Conservation (phyloP, 2,329 filamentous ascomycete genomes). For the Trichoderma simmonsii region DNA sequence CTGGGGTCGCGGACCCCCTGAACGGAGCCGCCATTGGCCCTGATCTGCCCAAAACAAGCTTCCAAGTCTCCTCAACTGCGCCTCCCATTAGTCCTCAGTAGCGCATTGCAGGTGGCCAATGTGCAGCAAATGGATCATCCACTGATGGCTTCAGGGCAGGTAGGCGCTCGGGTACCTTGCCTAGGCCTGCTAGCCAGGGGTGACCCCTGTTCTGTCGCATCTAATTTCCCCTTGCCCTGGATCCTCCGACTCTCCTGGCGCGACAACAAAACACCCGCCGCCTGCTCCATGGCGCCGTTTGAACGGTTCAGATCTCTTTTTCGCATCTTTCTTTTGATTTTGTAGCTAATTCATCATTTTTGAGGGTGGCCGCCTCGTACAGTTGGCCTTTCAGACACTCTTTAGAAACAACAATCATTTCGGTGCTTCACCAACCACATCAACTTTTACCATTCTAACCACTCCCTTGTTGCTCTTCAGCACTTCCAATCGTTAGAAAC, state of each 20-base stretch:
- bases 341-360: conserved; percentile 11
- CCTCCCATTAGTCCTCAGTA: conserved; percentile 15
- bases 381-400: conserved; percentile 31
- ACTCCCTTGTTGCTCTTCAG: background rate
- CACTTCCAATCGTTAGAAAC: conserved; percentile 14
- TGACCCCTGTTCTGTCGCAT: background rate
- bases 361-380: conserved; percentile 25
- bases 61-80: conserved; percentile 9
- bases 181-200: background rate
- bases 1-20: conserved; percentile 1
- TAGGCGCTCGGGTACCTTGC: background rate
- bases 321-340: conserved; percentile 14
- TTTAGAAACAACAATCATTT: conserved; percentile 14
- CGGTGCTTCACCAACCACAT: background rate
- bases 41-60: conserved; percentile 9
- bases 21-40: conserved; percentile 11
- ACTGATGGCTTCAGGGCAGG: background rate
- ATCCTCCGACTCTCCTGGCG: conserved; percentile 3
- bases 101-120: background rate
- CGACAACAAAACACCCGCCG: conserved; percentile 17
- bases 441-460: conserved; percentile 4
- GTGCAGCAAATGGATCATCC: no score
- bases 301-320: conserved; percentile 12
- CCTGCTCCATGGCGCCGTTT: background rate
- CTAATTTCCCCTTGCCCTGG: conserved; percentile 16